Conservation (phyloP, 805 yeast genomes). For the Maudiozyma serrabonitensis region DNA sequence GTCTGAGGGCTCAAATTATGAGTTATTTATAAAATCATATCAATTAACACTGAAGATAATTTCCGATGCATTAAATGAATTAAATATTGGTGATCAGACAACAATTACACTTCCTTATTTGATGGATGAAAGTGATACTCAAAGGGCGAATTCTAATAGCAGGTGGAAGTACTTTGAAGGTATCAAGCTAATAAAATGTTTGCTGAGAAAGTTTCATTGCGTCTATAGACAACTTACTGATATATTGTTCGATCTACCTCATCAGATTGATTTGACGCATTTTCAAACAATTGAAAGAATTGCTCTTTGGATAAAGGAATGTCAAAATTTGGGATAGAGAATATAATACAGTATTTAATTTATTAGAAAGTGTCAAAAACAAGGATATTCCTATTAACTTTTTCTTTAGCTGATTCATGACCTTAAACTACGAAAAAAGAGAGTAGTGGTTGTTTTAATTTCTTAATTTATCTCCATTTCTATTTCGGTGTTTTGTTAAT, state of each 20-base stretch:
- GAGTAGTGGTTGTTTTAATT: no score
- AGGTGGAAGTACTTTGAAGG: slow-evolving; percentile 35
- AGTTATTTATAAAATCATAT: not conserved
- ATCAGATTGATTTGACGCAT: not conserved
- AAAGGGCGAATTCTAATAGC: not conserved
- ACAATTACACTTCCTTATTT: not conserved
- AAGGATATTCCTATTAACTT: no score
- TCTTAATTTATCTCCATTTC: no score
- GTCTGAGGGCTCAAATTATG: not conserved
- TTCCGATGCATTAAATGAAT: not conserved
- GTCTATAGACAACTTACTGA: slow-evolving; percentile 21
- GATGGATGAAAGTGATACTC: no score
- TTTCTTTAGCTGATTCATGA: no score
- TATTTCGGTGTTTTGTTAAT: no score
- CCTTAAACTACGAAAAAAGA: no score
- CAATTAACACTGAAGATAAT: not conserved
- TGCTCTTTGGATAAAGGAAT: not conserved
- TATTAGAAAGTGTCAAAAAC: no score
- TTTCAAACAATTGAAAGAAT: not conserved
- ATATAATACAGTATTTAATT: no score
- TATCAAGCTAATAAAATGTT: slow-evolving; percentile 30
- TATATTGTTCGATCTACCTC: not conserved
- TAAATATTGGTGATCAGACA: not conserved
- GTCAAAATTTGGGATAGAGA: not conserved
- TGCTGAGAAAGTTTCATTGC: slow-evolving; percentile 35